A percentile compares a stretch with the other conserved stretches of the same genome.
Conservation (phyloP, 345 rosid genomes). For the Passiflora organensis region DNA sequence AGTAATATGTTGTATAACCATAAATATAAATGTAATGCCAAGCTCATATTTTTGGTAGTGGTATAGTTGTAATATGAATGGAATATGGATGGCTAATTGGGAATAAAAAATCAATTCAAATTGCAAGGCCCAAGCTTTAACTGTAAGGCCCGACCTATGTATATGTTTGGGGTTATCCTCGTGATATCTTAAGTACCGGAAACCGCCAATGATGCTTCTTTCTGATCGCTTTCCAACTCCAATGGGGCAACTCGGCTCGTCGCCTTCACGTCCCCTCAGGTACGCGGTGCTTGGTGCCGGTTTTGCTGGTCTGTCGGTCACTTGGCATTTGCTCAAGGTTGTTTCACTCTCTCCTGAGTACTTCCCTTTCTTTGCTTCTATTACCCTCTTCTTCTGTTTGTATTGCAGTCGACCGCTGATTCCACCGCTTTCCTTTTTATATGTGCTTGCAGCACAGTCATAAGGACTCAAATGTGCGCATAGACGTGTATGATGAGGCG, state of each 20-base stretch:
- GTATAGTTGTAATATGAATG: too few relatives aligned
- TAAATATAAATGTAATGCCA: too few relatives aligned
- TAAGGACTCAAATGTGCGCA: constrained; percentile 36
- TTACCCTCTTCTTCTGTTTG: background rate
- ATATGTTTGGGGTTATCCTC: too few relatives aligned
- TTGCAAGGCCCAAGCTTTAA: too few relatives aligned
- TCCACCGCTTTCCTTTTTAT: background rate
- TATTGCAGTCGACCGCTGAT: background rate
- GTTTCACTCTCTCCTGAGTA: background rate
- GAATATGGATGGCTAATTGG: too few relatives aligned
- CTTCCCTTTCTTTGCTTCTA: background rate
- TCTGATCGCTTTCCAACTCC: too few relatives aligned
- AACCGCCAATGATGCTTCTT: background rate
- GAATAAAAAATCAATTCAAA: too few relatives aligned
- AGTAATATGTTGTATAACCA: too few relatives aligned
- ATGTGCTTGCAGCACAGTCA: constrained; percentile 46
- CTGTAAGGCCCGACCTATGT: too few relatives aligned
- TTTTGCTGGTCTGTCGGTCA: constrained; percentile 92
- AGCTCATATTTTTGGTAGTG: too few relatives aligned
- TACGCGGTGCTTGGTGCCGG: constrained; percentile 96
- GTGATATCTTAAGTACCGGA: background rate
- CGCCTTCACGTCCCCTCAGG: constrained; percentile 19
- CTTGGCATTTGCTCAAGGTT: constrained; percentile 77
- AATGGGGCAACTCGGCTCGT: too few relatives aligned
- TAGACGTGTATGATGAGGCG: constrained; percentile 81